Conservation (phyloP, 192 early-diverging fungal genomes). For the Rhizophagus sp. region DNA sequence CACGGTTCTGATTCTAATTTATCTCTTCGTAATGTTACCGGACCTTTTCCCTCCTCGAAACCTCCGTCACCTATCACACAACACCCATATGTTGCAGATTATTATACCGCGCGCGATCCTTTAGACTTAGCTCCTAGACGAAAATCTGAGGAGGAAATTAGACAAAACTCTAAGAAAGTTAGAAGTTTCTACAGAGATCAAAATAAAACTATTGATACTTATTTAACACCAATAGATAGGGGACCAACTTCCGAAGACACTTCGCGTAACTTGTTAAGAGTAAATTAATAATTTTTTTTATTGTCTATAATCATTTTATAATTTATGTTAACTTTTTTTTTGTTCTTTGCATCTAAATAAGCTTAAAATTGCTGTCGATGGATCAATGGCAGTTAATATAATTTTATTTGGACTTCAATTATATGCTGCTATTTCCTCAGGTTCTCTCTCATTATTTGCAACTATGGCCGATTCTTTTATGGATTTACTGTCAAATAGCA, state of each 20-base stretch:
- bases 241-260: slow-evolving; percentile 41
- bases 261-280: slow-evolving; percentile 37
- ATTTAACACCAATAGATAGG: slow-evolving; percentile 57
- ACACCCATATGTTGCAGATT: slow-evolving; percentile 19
- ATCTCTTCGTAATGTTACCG: background rate
- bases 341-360: slow-evolving; percentile 9
- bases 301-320: background rate
- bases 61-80: background rate
- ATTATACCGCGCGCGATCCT: slow-evolving; percentile 41
- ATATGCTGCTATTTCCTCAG: slow-evolving; percentile 72
- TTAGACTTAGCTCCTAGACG: slow-evolving; percentile 41
- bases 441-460: slow-evolving; percentile 74
- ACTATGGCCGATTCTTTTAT: slow-evolving; percentile 82
- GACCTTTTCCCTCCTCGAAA: background rate
- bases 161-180: slow-evolving; percentile 47
- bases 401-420: slow-evolving; percentile 67
- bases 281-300: slow-evolving; percentile 36
- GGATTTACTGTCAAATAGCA: slow-evolving; percentile 71
- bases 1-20: slow-evolving; percentile 3
- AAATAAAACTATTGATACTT: slow-evolving; percentile 78
- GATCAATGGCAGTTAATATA: slow-evolving; percentile 68
- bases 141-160: slow-evolving; percentile 54
- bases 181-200: slow-evolving; percentile 77
- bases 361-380: slow-evolving; percentile 68
- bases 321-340: background rate